These are phyloP conservation scores for Parsonsia alboflavescens DNA, from an alignment of 257 asterid genomes.

Conservation along the genomic window DNA sequence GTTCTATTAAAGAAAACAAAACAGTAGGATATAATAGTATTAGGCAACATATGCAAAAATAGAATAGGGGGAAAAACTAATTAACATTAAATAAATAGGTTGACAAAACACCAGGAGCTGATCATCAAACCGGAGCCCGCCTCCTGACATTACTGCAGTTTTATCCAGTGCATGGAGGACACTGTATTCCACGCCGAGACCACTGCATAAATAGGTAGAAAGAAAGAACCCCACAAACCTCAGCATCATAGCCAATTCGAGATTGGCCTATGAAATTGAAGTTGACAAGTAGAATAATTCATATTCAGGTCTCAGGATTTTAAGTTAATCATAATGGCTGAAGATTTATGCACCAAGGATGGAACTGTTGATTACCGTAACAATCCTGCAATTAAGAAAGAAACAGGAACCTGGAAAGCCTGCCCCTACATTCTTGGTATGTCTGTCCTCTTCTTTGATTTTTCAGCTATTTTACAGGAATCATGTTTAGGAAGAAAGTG, in stretches of 20 bases:
- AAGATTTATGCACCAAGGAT: conserved; percentile 43
- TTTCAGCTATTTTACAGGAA: neutral
- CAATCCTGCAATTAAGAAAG: conserved; percentile 43
- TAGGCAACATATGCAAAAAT: no score
- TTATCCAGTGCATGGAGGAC: neutral
- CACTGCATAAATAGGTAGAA: neutral
- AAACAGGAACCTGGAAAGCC: conserved; percentile 74
- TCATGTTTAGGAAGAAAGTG: no score
- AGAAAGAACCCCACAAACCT: neutral
- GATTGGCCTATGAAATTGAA: no score
- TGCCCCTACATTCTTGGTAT: conserved; percentile 70
- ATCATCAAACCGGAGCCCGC: no score
- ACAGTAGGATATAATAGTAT: no score
- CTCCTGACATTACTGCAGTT: neutral
- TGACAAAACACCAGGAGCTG: neutral
- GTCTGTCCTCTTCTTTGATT: conserved; percentile 3
- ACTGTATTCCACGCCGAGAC: neutral
- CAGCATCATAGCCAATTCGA: neutral
- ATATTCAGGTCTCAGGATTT: no score
- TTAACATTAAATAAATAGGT: no score
- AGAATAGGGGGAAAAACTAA: no score
- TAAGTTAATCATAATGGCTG: conserved; percentile 25
- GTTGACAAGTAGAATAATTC: neutral
- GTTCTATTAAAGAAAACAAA: no score
- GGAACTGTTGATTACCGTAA: conserved; percentile 55